Conservation (phyloP, 331 rosid genomes). For the Quercus phellos region DNA sequence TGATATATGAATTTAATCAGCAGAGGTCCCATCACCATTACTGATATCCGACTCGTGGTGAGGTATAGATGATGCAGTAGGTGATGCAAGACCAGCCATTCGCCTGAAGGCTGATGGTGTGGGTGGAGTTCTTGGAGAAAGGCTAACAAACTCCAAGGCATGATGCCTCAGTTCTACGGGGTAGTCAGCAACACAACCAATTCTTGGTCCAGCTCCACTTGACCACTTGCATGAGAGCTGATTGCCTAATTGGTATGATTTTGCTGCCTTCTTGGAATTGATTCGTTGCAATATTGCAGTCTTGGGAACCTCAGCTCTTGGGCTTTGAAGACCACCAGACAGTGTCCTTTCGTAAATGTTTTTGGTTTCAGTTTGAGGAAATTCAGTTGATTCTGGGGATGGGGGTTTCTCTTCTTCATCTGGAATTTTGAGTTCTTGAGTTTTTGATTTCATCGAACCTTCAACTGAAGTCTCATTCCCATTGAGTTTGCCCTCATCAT, state of each 20-base stretch:
- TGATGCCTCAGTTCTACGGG: constrained; percentile 73
- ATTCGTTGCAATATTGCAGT: constrained; percentile 68
- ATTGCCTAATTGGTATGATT: constrained; percentile 82
- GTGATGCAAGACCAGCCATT: constrained; percentile 37
- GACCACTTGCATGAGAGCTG: constrained; percentile 74
- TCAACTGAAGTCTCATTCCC: constrained; percentile 14
- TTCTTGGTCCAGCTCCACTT: constrained; percentile 95
- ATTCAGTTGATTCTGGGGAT: constrained; percentile 26
- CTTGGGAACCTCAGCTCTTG: constrained; percentile 70
- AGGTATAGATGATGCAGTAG: constrained; percentile 33
- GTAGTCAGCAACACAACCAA: constrained; percentile 93
- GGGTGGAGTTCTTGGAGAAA: constrained; percentile 58
- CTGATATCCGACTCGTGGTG: constrained; percentile 10
- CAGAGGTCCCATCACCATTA: constrained; percentile 20
- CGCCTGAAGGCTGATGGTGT: constrained; percentile 45
- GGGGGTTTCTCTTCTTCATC: constrained; percentile 35
- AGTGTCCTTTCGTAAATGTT: constrained; percentile 58
- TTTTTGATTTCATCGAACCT: constrained; percentile 4
- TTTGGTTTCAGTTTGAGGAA: constrained; percentile 12
- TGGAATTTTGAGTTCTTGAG: constrained; percentile 11
- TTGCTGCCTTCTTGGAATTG: constrained; percentile 73
- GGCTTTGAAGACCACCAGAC: constrained; percentile 94
- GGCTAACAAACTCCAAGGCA: constrained; percentile 78
- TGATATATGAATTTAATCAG: constrained; percentile 10
- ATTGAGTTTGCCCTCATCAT: constrained; percentile 32